A percentile compares a stretch with the other conserved stretches of the same genome.
Evolutionary conservation across 78 protist species (phyloP).

Genomic region (Bigelowiella natans): DNA sequence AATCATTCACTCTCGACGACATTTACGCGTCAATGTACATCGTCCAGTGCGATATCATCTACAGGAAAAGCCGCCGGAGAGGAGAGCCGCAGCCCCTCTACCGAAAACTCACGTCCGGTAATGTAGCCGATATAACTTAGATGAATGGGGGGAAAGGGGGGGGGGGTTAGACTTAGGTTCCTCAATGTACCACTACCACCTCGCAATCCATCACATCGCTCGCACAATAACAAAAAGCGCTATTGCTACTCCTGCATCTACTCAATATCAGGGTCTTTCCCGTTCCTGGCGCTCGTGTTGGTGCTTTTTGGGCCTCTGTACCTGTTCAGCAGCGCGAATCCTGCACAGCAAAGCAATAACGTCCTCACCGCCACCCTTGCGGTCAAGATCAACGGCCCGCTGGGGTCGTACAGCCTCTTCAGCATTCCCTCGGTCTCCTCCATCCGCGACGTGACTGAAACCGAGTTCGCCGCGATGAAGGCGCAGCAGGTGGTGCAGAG

Average conservation of each 20-base stretch:
- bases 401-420: not conserved
- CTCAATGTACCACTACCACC: too few relatives aligned
- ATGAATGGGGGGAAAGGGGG: too few relatives aligned
- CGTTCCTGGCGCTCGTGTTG: not conserved
- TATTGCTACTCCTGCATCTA: too few relatives aligned
- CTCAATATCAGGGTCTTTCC: not conserved
- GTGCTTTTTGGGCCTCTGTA: not conserved
- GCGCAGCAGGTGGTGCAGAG: not conserved
- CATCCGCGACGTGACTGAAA: not conserved
- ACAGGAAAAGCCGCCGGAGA: not conserved
- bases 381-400: not conserved
- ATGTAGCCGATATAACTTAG: not conserved
- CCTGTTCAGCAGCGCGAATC: not conserved
- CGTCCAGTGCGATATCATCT: not conserved
- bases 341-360: not conserved
- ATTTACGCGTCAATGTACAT: not conserved
- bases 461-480: not conserved
- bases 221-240: too few relatives aligned
- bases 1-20: not conserved
- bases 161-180: too few relatives aligned
- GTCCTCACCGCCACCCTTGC: not conserved
- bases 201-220: too few relatives aligned
- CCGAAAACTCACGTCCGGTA: not conserved
- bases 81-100: not conserved
- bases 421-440: not conserved